Evolutionary conservation across 2,329 filamentous ascomycete genomes (phyloP), one percentile per base, ranked within the genome.

Genomic region (Ophiognomonia clavigignenti-juglandacearum): DNA sequence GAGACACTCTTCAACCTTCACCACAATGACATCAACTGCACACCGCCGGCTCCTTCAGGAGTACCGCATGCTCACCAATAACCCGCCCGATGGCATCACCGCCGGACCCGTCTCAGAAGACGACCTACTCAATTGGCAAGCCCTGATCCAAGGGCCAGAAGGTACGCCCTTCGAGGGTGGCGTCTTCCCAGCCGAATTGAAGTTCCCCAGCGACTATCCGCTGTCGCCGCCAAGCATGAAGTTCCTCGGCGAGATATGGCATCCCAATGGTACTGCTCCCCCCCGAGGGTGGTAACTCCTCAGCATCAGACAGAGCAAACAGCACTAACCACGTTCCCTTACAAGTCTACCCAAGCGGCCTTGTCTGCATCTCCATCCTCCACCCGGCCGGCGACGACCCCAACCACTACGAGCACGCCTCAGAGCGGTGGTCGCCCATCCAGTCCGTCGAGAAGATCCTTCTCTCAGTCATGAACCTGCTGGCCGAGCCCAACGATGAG

Each of bases 401-500:
- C 45, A 96, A 96, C 72, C 91, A 96, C 73, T 97, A 97, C 77
- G 92, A 97, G 69, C 88, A 92, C 59, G 92, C 93, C 7, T 90
- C 86, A 1, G 93, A 97, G 73, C 84, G 92, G 54, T 97, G 92
- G 92, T 92, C 86, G 23, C 92, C 92, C 11, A 96, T 97, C 53
- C 93, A 97, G 72, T 93, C 86, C 50, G 92, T 96, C 56, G 93
- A 97, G 71, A 97, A 96, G 75, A 97, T 97, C 57, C 75, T 97
- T 57, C 90, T 97, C 48, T 90, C 84, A 39, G 92, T 97, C 51
- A 97, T 97, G 86, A 96, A 89, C 68, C 97, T 97, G 91, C 80
- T 97, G 38, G 91, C 91, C 1, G 91, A 96, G 70, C 91, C 92
- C 51, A 97, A 97, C 67, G 92, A 97, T 63, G 92, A 97, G 76